Percentiles rank a stretch among this genome's conserved stretches.
Evolutionary conservation across 768 basidiomycete genomes (phyloP).

Genomic region (Rhodocollybia butyracea): DNA sequence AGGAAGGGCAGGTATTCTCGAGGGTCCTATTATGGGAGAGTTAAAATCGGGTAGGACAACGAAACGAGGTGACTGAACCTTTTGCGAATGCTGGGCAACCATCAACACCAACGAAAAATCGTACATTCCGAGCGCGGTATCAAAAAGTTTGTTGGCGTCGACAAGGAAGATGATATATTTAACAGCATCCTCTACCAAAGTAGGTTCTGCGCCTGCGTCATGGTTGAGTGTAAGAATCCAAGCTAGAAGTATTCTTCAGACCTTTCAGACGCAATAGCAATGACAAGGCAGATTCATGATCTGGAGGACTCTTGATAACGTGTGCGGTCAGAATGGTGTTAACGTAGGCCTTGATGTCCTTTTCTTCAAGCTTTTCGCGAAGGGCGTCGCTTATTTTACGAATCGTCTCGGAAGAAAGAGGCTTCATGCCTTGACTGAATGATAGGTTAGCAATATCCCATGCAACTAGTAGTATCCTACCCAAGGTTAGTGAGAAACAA

Average conservation of each 20-base stretch:
- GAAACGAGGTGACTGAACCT: conserved; percentile 45
- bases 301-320: conserved; percentile 87
- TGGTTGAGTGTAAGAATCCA: conserved; percentile 18
- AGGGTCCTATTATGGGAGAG: conserved; percentile 66
- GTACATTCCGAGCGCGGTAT: conserved; percentile 97
- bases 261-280: conserved; percentile 78
- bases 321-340: conserved; percentile 92
- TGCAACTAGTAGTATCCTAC: too few relatives aligned
- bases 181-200: conserved; percentile 91
- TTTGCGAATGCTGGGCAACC: conserved; percentile 96
- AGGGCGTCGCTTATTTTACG: conserved; percentile 75
- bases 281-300: conserved; percentile 81
- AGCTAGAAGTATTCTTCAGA: conserved; percentile 25
- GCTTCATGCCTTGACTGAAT: conserved; percentile 57
- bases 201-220: conserved; percentile 49
- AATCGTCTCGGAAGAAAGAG: conserved; percentile 47
- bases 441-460: conserved; percentile 4
- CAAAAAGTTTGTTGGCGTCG: conserved; percentile 86
- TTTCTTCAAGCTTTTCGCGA: conserved; percentile 64
- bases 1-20: conserved; percentile 97
- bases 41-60: neutral
- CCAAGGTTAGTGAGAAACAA: conserved; percentile 85
- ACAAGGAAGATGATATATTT: conserved; percentile 98
- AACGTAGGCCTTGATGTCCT: conserved; percentile 74
- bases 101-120: conserved; percentile 94